phyloP scores from a whole-genome alignment of 495 filamentous ascomycete species.

The Pseudoneurospora amorphoporcata region DNA sequence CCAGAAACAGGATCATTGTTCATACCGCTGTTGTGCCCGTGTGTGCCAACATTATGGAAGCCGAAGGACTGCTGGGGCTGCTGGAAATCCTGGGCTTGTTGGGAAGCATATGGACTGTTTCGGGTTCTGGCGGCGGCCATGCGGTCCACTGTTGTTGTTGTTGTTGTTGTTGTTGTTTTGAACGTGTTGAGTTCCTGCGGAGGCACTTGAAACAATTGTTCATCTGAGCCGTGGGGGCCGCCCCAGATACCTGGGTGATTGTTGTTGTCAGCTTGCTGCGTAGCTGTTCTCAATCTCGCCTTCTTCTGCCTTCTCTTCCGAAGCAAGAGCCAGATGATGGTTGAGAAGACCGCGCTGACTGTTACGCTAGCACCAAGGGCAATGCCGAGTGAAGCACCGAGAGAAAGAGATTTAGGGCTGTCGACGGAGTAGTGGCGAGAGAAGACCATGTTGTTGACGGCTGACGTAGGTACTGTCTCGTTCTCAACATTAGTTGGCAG shows the following conservation, averaged over 20 bases:
- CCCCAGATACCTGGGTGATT: background rate
- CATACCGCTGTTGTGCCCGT: background rate
- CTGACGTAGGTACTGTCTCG: slow-evolving; percentile 13
- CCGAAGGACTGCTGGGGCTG: background rate
- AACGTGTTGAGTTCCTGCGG: background rate
- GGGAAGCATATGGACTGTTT: background rate
- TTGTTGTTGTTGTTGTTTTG: background rate
- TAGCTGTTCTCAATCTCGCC: background rate
- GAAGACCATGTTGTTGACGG: slow-evolving; percentile 21
- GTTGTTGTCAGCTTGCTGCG: background rate
- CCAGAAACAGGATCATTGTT: background rate
- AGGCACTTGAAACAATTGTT: background rate
- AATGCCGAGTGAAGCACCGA: background rate
- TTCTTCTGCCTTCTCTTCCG: background rate
- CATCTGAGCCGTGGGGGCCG: background rate
- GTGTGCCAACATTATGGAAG: background rate
- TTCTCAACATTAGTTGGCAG: background rate
- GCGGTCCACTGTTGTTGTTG: background rate
- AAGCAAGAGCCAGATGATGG: background rate
- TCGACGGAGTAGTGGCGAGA: slow-evolving; percentile 17
- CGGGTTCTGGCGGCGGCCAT: background rate
- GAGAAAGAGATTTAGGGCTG: background rate
- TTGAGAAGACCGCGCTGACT: background rate
- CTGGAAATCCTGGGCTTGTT: background rate
- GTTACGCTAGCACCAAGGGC: background rate